Percentiles rank a stretch among this genome's conserved stretches.
Evolutionary conservation across 2,329 filamentous ascomycete species (phyloP).

Genomic region (Colletotrichum sojae): DNA sequence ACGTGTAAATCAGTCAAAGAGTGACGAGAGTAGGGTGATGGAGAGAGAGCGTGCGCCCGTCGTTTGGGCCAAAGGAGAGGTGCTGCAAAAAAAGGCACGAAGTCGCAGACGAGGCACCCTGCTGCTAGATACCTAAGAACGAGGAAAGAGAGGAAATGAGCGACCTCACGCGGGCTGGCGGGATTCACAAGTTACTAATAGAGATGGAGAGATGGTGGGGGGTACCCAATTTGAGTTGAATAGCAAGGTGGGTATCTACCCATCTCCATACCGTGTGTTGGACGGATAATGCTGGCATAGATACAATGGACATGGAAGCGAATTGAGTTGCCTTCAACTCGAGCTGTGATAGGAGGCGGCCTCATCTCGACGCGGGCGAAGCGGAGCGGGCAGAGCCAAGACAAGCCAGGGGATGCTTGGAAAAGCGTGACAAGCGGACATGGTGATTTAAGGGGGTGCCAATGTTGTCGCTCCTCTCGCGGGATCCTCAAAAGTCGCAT

Average conservation of each 20-base stretch:
- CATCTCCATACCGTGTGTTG: neutral
- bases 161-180: slow-evolving; percentile 1
- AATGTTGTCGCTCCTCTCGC: slow-evolving; percentile 37
- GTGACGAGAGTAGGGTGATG: slow-evolving; percentile 21
- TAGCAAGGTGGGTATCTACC: slow-evolving; percentile 20
- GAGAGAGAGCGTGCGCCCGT: slow-evolving; percentile 32
- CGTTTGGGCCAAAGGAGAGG: slow-evolving; percentile 8
- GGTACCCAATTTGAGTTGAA: slow-evolving; percentile 18
- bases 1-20: slow-evolving; percentile 22
- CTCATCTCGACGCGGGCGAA: slow-evolving; percentile 29
- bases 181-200: neutral
- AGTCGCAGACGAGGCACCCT: slow-evolving; percentile 16
- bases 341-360: slow-evolving; percentile 33
- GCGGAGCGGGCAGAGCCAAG: slow-evolving; percentile 28
- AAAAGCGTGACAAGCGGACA: slow-evolving; percentile 26
- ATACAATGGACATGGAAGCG: slow-evolving; percentile 18
- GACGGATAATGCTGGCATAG: slow-evolving; percentile 1
- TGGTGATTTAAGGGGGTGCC: slow-evolving; percentile 41
- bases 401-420: slow-evolving; percentile 35
- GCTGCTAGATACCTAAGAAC: neutral
- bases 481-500: slow-evolving; percentile 32
- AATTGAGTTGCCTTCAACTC: slow-evolving; percentile 24
- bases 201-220: slow-evolving; percentile 28
- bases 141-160: slow-evolving; percentile 10
- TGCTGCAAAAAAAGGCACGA: slow-evolving; percentile 1